phyloP scores from a whole-genome alignment of 306 rosid species.

The apple (Malus domestica) region ASM211411v1 NC_041801.1:7739001-7739500 shows the following conservation, averaged over 20 bases:
- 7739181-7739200: conserved; percentile 63
- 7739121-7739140: conserved; percentile 49
- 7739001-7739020: conserved; percentile 40
- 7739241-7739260: conserved; percentile 50
- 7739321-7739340: conserved; percentile 44
- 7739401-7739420: conserved; percentile 53
- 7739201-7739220: conserved; percentile 54
- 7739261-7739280: conserved; percentile 56
- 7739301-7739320: conserved; percentile 44
- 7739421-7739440: conserved; percentile 41
- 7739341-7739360: conserved; percentile 56
- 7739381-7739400: conserved; percentile 40
- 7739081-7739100: conserved; percentile 46
- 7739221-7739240: conserved; percentile 60
- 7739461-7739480: conserved; percentile 53
- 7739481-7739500: conserved; percentile 59
- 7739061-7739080: conserved; percentile 48
- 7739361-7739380: conserved; percentile 66
- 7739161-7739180: conserved; percentile 56
- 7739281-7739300: conserved; percentile 58
- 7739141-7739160: conserved; percentile 46
- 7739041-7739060: conserved; percentile 54
- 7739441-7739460: conserved; percentile 49
- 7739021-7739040: conserved; percentile 48
- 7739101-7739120: conserved; percentile 66